Base-by-base conservation (phyloP, 805 yeast genomes). In the Wickerhamomyces silvicola region DNA sequence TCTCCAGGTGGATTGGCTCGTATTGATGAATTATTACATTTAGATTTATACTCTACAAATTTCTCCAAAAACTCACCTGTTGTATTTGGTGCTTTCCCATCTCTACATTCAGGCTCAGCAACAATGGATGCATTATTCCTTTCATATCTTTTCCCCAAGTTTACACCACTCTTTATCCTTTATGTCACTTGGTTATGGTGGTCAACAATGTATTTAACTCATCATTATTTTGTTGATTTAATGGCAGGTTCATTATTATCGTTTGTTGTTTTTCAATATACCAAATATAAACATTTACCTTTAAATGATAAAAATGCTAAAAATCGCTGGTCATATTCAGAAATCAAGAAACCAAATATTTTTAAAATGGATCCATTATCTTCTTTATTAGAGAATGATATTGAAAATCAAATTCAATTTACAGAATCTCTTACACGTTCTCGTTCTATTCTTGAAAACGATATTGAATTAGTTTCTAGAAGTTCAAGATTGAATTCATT, bases 121-220 rank as follows among this genome's bases (percentile, higher is more conserved):
- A 83, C 88, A 4, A 81, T 90, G 85, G 95, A 88, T 54, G 95
- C 87, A 2, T 64, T 88, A 38, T 92, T 92, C 60, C 64, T 92
- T 50, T 66, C 78, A 32, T 85, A 86, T 64, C 63, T 87, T 34
- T 88, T 88, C 54, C 97, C 97, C 10, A 67, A 61, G 25, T 64
- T 65, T 29, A 66, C 75, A 2, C 76, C 81, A 7, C 38, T 83
- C 6, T 83, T 86, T 68, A 68, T 79, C 54, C 59, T 67, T 13
- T 92, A 90, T 55, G 92, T 86, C n/a, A 62, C 76, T 41, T 86
- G 95, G 94, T 70, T 92, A 45, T 90, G 97, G 97, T 92, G 96
- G 94, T 74, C 92, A 31, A 92, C 97, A 11, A 90, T 90, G 98
- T 90, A 90, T 58, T 69, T 90, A 50, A 90, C 97, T 0, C 98